Base-by-base conservation (phyloP, 2,329 filamentous ascomycete genomes). In the Trichoderma sp. region DNA sequence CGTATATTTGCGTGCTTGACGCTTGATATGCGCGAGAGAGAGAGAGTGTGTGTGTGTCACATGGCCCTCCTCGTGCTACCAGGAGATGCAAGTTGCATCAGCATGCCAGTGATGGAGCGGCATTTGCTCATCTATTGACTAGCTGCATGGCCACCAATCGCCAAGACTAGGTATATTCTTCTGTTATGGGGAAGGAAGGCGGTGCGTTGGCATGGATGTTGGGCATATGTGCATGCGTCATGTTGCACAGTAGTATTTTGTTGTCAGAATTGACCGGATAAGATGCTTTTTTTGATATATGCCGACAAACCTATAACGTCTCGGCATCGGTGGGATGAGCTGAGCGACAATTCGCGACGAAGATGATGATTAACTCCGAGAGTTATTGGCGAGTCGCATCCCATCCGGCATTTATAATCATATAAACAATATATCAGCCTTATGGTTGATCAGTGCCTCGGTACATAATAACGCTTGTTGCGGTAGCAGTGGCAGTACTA, bases 21-120 rank as follows among this genome's bases (percentile, higher is more conserved):
- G 21, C 46, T n/a, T 43, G 5, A 49, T 56, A 13, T 58, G 63
- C 18, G 43, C 14, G 59, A 28, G n/a, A 65, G 37, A 34, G n/a
- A n/a, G n/a, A n/a, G n/a, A n/a, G n/a, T n/a, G n/a, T n/a, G 37
- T 3, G 46, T 32, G 49, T 24, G 63, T 66, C 63, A 66, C 63
- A 58, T 66, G 63, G 51, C n/a, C 63, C 16, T 24, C n/a, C 52
- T 66, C 13, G 52, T 46, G 37, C 37, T 18, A 66, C 49, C 18
- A 24, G 8, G 26, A 58, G 52, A 58, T 34, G 63, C 52, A 34
- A 43, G n/a, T 28, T 66, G 63, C 63, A 58, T 66, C n/a, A 28
- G 63, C 37, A 21, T 56, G 18, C 37, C 14, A 30, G 7, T 66
- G 21, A 39, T 52, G 26, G 46, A 56, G 52, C 49, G 14, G 56